These are phyloP conservation scores for Pleurotus tuber-regium DNA, from an alignment of 768 basidiomycete genomes.

Conservation along the genomic window DNA sequence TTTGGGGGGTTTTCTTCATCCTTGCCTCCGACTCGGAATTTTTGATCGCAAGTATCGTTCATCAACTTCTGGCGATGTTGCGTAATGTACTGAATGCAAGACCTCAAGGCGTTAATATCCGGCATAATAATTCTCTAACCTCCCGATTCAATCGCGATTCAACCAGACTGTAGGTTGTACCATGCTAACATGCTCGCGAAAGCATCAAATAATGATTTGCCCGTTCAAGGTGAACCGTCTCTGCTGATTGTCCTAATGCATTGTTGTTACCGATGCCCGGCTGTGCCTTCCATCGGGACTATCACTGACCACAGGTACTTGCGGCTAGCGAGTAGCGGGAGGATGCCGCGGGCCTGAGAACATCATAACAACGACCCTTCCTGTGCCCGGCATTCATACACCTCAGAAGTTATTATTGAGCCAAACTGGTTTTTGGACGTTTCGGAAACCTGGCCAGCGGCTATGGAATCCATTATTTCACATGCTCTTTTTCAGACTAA, in stretches of 20 bases:
- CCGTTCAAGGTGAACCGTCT: background rate
- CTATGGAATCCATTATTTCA: too few species aligned
- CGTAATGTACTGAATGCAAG: background rate
- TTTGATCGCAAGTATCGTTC: too few species aligned
- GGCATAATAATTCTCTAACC: background rate
- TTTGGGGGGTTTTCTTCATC: background rate
- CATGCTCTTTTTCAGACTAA: constrained; percentile 7
- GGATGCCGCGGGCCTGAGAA: constrained; percentile 7
- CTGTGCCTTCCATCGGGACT: background rate
- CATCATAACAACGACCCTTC: constrained; percentile 5
- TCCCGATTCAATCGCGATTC: constrained; percentile 10
- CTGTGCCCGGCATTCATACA: constrained; percentile 9
- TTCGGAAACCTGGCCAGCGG: too few species aligned
- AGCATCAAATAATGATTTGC: too few species aligned
- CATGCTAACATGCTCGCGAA: too few species aligned
- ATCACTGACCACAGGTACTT: background rate
- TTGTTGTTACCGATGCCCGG: background rate
- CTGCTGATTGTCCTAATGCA: background rate
- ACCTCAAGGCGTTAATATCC: constrained; percentile 10
- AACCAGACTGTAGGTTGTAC: background rate
- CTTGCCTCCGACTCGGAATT: too few species aligned
- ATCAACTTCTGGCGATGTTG: too few species aligned
- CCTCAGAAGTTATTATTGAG: background rate
- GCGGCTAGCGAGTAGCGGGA: background rate
- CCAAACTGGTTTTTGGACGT: too few species aligned